Evolutionary conservation across 2,329 filamentous ascomycete species (phyloP).

Genomic region (Parastagonospora nodorum): DNA sequence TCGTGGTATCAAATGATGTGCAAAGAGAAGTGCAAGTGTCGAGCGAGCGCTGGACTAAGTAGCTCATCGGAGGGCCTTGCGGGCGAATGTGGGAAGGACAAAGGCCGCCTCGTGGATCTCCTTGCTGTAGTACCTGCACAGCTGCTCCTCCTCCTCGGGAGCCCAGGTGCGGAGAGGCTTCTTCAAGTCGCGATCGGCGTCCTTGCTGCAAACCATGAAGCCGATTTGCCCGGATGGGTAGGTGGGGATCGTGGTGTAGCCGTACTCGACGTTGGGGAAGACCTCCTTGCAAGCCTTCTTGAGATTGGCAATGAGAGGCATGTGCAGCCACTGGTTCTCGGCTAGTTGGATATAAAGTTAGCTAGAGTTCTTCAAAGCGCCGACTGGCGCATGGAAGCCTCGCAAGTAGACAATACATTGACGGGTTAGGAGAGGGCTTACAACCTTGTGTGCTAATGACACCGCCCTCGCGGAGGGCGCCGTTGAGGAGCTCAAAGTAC

Average conservation of each 20-base stretch:
- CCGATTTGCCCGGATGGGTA: constrained; percentile 99
- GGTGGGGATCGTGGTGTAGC: constrained; percentile 98
- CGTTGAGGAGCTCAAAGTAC: constrained; percentile 93
- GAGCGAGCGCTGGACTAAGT: constrained; percentile 1
- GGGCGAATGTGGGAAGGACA: constrained; percentile 89
- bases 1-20: constrained; percentile 40
- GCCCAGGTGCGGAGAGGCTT: constrained; percentile 83
- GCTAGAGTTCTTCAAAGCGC: constrained; percentile 20
- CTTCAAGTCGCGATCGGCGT: constrained; percentile 79
- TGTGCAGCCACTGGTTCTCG: constrained; percentile 99
- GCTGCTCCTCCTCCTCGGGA: constrained; percentile 85
- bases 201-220: constrained; percentile 99
- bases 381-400: constrained; percentile 17
- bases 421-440: constrained; percentile 70
- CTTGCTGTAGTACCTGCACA: constrained; percentile 96
- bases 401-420: constrained; percentile 18
- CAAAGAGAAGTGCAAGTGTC: constrained; percentile 11
- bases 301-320: constrained; percentile 88
- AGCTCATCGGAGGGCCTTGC: constrained; percentile 65
- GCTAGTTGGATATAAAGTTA: constrained; percentile 59
- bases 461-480: constrained; percentile 90
- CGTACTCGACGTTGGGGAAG: constrained; percentile 97
- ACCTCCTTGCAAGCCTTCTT: constrained; percentile 96
- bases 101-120: constrained; percentile 96
- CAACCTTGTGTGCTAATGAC: constrained; percentile 99